phyloP scores from a whole-genome alignment of 805 yeast species.

The Yarrowia porcina region DNA sequence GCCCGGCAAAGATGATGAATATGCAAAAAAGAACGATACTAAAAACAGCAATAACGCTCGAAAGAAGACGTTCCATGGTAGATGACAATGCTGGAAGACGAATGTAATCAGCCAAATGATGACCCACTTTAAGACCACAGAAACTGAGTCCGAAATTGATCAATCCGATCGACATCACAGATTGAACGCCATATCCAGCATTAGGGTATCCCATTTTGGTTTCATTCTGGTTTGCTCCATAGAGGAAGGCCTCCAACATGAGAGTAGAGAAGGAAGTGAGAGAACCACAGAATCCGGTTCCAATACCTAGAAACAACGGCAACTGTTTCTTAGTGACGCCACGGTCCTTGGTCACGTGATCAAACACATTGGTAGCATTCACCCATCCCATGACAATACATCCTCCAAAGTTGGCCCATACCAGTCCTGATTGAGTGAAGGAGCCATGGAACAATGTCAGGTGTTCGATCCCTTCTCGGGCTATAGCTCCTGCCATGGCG shows the following conservation, averaged over 20 bases:
- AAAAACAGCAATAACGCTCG: background rate
- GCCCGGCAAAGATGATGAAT: constrained; percentile 9
- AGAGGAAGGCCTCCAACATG: constrained; percentile 50
- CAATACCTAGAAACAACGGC: constrained; percentile 55
- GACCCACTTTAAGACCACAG: background rate
- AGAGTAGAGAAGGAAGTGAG: constrained; percentile 74
- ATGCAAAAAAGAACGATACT: background rate
- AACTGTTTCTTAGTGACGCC: constrained; percentile 41
- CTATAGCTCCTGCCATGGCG: constrained; percentile 21
- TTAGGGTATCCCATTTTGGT: background rate
- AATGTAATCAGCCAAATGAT: background rate
- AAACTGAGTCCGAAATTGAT: constrained; percentile 13
- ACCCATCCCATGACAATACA: constrained; percentile 63
- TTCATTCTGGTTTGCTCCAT: constrained; percentile 1
- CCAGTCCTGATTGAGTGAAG: constrained; percentile 51
- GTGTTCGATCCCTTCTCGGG: constrained; percentile 1
- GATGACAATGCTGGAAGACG: background rate
- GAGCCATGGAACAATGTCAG: constrained; percentile 53
- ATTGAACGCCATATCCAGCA: constrained; percentile 10
- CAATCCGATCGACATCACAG: background rate
- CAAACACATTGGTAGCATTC: background rate
- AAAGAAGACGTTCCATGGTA: background rate
- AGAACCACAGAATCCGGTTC: constrained; percentile 83
- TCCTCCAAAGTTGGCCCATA: constrained; percentile 78
- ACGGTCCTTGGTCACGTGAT: background rate